Base-by-base conservation (phyloP, 2,329 filamentous ascomycete genomes). In the Penicillium crustosum region DNA sequence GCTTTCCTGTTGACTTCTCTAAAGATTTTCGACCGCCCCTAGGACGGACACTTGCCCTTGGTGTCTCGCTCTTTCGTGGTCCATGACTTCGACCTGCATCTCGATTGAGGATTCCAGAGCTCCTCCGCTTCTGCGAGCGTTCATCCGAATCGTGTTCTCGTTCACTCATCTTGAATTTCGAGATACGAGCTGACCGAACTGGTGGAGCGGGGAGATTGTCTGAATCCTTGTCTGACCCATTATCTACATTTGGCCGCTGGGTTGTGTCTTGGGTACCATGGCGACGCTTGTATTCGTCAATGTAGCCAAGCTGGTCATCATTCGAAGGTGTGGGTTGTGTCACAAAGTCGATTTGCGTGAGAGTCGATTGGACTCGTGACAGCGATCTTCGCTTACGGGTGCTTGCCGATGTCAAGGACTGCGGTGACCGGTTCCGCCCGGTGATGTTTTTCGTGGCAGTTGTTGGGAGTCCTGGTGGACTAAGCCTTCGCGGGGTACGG, bases 311-410 rank as follows among this genome's bases (percentile, higher is more conserved):
- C 31, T 69, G 59, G 6, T 70, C 68, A 42, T 71, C 58, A 49
- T 67, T 64, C 35, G 27, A 43, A 41, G 61, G 59, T 58, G 60
- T 52, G 49, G 61, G 39, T 53, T 64, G 68, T 2, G 68, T 69
- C 45, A 76, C 73, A 50, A 72, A 77, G 38, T 73, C 74, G 49
- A 78, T 75, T 56, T 78, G 76, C 1, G 76, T 78, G 17, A 78
- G 68, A 0, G 76, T 78, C 2, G 73, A 70, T 47, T 78, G 76
- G 15, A 67, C 70, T 8, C 52, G 61, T 17, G 61, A 48, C 6
- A 67, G 23, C 6, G 64, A 60, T 17, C 19, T 59, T 44, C 61
- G 63, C 48, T 66, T 70, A 36, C 51, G 58, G 6, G 59, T 61
- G 44, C 58, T 67, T n/a, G 59, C 54, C 9, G 62, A 58, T 17